These are phyloP conservation scores for Penicillium sp. DNA, from an alignment of 2,329 filamentous ascomycete genomes.

Conservation along the genomic window DNA sequence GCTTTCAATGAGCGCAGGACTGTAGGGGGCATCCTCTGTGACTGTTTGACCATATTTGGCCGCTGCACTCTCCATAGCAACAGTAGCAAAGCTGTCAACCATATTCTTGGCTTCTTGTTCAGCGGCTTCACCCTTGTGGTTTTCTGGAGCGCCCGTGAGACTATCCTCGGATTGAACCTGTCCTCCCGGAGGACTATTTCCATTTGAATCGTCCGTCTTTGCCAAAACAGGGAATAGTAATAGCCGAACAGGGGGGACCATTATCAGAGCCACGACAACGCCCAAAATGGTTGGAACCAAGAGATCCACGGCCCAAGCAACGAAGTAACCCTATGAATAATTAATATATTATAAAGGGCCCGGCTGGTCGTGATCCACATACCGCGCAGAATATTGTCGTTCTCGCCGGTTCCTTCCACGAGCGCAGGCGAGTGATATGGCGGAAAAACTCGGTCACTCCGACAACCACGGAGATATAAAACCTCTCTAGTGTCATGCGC, in stretches of 20 bases:
- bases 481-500: constrained; percentile 70
- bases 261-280: constrained; percentile 65
- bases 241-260: constrained; percentile 61
- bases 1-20: constrained; percentile 42
- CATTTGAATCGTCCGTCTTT: constrained; percentile 61
- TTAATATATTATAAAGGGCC: neutral
- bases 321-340: constrained; percentile 49
- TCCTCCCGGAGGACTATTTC: constrained; percentile 57
- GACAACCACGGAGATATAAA: constrained; percentile 78
- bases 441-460: constrained; percentile 66
- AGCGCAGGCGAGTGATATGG: constrained; percentile 72
- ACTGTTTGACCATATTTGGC: constrained; percentile 72
- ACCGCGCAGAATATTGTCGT: constrained; percentile 65
- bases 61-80: constrained; percentile 72
- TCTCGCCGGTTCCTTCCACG: constrained; percentile 71
- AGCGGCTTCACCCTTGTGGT: constrained; percentile 77
- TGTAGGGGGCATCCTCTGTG: constrained; percentile 49
- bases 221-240: constrained; percentile 71
- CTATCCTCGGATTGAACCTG: constrained; percentile 74
- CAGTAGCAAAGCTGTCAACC: constrained; percentile 69
- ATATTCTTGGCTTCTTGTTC: constrained; percentile 82
- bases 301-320: constrained; percentile 73
- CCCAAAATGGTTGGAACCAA: constrained; percentile 61
- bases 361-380: constrained; percentile 16
- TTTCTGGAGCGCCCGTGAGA: constrained; percentile 75